These are phyloP conservation scores for Trichoderma semiorbis DNA, from an alignment of 2,329 filamentous ascomycete species.

Conservation along the genomic window DNA sequence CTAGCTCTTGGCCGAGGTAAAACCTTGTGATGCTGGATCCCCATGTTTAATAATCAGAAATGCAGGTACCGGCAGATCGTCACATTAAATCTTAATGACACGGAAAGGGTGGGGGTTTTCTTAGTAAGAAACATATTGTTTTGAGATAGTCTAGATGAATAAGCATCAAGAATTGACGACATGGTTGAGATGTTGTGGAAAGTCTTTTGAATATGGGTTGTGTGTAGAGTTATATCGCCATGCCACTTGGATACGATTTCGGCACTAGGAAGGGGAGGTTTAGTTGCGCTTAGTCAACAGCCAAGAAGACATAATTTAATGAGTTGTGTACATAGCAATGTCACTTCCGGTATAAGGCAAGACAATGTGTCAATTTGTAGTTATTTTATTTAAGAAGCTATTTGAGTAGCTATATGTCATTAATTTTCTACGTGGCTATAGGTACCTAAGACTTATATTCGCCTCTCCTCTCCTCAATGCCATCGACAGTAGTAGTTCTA, in stretches of 20 bases:
- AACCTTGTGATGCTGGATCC: background rate
- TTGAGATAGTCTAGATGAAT: conserved; percentile 6
- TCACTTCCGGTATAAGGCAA: background rate
- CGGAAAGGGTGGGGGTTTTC: background rate
- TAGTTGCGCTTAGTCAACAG: background rate
- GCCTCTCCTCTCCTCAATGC: background rate
- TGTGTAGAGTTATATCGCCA: background rate
- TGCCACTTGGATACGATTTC: background rate
- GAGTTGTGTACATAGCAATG: background rate
- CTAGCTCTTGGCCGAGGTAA: background rate
- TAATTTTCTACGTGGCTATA: background rate
- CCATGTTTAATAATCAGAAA: conserved; percentile 9
- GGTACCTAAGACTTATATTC: background rate
- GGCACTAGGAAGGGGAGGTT: background rate
- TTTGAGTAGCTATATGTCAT: background rate
- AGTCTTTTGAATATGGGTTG: background rate
- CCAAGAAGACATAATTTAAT: background rate
- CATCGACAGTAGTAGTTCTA: background rate
- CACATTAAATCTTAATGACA: background rate
- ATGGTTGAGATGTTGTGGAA: background rate
- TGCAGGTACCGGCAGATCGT: conserved; percentile 2
- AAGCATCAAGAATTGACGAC: background rate
- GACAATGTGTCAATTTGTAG: background rate
- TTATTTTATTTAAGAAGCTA: background rate
- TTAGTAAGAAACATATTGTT: background rate